These are phyloP conservation scores for Phyllosticta capitalensis DNA, from an alignment of 2,329 filamentous ascomycete genomes.

Conservation along the genomic window DNA sequence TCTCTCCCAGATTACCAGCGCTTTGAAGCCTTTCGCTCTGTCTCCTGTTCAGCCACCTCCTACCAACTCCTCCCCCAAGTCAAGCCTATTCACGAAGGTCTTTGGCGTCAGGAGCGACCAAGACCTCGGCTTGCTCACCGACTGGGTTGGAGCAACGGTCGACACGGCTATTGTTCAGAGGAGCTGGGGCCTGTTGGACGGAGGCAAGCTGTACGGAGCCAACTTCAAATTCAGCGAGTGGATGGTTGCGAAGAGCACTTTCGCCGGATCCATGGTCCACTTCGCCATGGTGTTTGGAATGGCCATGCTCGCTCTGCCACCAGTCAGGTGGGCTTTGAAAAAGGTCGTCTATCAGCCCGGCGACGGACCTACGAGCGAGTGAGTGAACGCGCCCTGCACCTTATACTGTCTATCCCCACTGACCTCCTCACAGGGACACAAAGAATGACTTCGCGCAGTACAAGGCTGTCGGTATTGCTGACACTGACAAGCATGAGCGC, in stretches of 20 bases:
- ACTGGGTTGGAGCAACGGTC: slow-evolving; percentile 41
- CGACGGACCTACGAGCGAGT: slow-evolving; percentile 38
- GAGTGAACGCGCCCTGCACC: slow-evolving; percentile 10
- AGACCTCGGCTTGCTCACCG: slow-evolving; percentile 50
- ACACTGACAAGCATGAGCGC: slow-evolving; percentile 37
- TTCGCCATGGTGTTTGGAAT: slow-evolving; percentile 37
- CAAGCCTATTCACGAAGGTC: slow-evolving; percentile 28
- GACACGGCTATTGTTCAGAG: slow-evolving; percentile 51
- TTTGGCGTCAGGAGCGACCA: slow-evolving; percentile 45
- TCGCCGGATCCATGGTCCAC: slow-evolving; percentile 42
- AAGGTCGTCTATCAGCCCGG: slow-evolving; percentile 42
- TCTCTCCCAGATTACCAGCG: slow-evolving; percentile 37
- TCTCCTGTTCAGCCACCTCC: slow-evolving; percentile 34
- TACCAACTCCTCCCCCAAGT: slow-evolving; percentile 24
- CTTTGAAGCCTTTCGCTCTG: slow-evolving; percentile 43
- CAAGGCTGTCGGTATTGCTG: slow-evolving; percentile 52
- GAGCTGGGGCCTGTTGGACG: slow-evolving; percentile 45
- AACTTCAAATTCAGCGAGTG: slow-evolving; percentile 51
- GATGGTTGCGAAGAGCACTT: slow-evolving; percentile 40
- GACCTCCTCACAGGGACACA: slow-evolving; percentile 37
- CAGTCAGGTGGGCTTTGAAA: slow-evolving; percentile 42
- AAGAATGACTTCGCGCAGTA: slow-evolving; percentile 54
- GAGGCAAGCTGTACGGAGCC: slow-evolving; percentile 38
- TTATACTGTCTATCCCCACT: background rate
- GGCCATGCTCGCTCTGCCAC: slow-evolving; percentile 40